A percentile compares a stretch with the other conserved stretches of the same genome.
phyloP scores from a whole-genome alignment of 768 basidiomycete species.

The Fistulinella prunicolor region DNA sequence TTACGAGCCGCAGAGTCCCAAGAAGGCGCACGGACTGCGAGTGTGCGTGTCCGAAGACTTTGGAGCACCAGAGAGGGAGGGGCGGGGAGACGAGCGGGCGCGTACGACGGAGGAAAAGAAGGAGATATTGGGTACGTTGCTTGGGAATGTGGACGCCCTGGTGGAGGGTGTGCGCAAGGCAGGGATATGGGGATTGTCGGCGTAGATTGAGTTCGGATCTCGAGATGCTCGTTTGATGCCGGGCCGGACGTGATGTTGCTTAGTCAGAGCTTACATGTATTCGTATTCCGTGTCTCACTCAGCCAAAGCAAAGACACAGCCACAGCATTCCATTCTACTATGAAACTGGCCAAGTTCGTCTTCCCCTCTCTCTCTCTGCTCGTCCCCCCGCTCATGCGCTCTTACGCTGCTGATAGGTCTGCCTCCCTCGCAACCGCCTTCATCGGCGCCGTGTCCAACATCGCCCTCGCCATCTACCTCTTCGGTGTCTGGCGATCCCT shows the following conservation, averaged over 20 bases:
- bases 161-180: slow-evolving; percentile 85
- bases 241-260: neutral
- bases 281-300: slow-evolving; percentile 8
- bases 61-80: slow-evolving; percentile 11
- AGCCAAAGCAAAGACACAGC: neutral
- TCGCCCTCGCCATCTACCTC: slow-evolving; percentile 39
- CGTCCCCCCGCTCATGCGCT: slow-evolving; percentile 3
- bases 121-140: slow-evolving; percentile 70
- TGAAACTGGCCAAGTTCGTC: slow-evolving; percentile 3
- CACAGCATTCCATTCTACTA: slow-evolving; percentile 9
- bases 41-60: slow-evolving; percentile 30
- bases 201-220: slow-evolving; percentile 19
- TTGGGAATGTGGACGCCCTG: slow-evolving; percentile 89
- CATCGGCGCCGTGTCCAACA: slow-evolving; percentile 40
- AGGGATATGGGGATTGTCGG: slow-evolving; percentile 85
- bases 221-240: too few relatives aligned
- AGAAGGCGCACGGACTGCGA: slow-evolving; percentile 42
- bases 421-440: slow-evolving; percentile 37
- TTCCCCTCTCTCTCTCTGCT: neutral
- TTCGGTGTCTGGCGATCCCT: slow-evolving; percentile 44
- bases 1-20: slow-evolving; percentile 69
- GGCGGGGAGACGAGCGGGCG: slow-evolving; percentile 18
- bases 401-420: slow-evolving; percentile 27
- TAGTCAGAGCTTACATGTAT: neutral
- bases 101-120: slow-evolving; percentile 82